phyloP scores from a whole-genome alignment of 2,329 filamentous ascomycete species.

The Mariannaea sp. region DNA sequence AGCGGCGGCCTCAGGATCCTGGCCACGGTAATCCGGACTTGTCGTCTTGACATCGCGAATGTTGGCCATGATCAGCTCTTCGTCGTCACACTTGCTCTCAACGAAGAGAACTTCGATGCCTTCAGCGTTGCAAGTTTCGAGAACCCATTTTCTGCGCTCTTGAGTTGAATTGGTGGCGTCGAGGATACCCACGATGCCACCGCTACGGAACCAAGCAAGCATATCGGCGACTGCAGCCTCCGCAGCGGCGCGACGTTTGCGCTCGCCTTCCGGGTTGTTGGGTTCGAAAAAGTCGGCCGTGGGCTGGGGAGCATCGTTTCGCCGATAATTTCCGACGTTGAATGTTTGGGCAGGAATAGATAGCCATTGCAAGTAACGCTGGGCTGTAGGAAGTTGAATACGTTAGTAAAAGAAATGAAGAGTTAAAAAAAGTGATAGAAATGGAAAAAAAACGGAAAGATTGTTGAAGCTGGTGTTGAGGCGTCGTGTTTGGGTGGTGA shows the following conservation, averaged over 20 bases:
- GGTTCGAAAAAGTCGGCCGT: constrained; percentile 95
- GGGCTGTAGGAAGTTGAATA: constrained; percentile 57
- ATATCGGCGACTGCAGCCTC: constrained; percentile 93
- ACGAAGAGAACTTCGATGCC: constrained; percentile 92
- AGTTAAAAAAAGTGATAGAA: neutral
- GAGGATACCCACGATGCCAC: constrained; percentile 87
- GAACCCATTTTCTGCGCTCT: constrained; percentile 85
- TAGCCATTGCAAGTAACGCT: constrained; percentile 95
- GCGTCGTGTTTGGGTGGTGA: neutral
- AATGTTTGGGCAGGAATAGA: constrained; percentile 93
- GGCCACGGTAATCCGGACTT: constrained; percentile 90
- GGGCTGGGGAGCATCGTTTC: constrained; percentile 86
- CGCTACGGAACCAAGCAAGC: constrained; percentile 84
- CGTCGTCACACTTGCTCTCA: constrained; percentile 95
- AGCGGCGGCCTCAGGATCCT: constrained; percentile 90
- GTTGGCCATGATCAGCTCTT: constrained; percentile 96
- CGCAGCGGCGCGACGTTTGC: constrained; percentile 83
- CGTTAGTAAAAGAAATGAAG: constrained; percentile 24
- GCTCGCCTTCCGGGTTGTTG: constrained; percentile 87
- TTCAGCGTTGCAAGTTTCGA: constrained; percentile 74
- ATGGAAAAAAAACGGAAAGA: neutral
- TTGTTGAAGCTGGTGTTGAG: neutral
- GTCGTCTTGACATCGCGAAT: constrained; percentile 97
- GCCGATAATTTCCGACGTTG: constrained; percentile 96
- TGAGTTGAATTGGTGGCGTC: constrained; percentile 98